These are phyloP conservation scores for Laguncularia racemosa DNA, from an alignment of 345 rosid genomes.

Conservation along the genomic window DNA sequence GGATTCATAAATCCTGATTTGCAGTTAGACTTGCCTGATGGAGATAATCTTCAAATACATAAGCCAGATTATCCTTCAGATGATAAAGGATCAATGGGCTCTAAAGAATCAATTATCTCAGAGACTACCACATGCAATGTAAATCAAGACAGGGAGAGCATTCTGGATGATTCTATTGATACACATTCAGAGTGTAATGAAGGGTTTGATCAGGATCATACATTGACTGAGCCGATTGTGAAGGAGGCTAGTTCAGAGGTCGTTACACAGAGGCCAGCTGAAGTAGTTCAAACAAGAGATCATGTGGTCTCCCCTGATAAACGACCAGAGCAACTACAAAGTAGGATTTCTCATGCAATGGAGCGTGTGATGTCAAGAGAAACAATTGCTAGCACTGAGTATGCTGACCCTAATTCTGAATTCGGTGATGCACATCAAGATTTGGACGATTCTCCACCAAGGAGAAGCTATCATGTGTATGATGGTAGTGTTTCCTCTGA, in stretches of 20 bases:
- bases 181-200: slow-evolving; percentile 4
- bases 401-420: slow-evolving; percentile 35
- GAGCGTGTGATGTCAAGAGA: slow-evolving; percentile 16
- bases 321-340: slow-evolving; percentile 17
- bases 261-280: slow-evolving; percentile 11
- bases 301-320: slow-evolving; percentile 14
- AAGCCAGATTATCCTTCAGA: slow-evolving; percentile 17
- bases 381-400: slow-evolving; percentile 27
- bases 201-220: too few relatives aligned
- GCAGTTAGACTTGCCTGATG: too few relatives aligned
- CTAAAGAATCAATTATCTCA: slow-evolving; percentile 23
- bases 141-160: slow-evolving; percentile 17
- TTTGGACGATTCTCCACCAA: slow-evolving; percentile 30
- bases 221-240: not conserved
- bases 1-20: too few relatives aligned
- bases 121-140: slow-evolving; percentile 1
- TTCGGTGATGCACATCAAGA: slow-evolving; percentile 23
- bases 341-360: slow-evolving; percentile 3
- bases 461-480: slow-evolving; percentile 51
- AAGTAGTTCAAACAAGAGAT: slow-evolving; percentile 14
- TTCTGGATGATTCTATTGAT: slow-evolving; percentile 9
- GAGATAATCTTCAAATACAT: slow-evolving; percentile 14
- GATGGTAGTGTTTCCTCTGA: slow-evolving; percentile 74
- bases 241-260: slow-evolving; percentile 7
- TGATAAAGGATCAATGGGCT: slow-evolving; percentile 22